These are phyloP conservation scores for Rhizopogon salebrosus DNA, from an alignment of 768 basidiomycete species.

Conservation along the genomic window DNA sequence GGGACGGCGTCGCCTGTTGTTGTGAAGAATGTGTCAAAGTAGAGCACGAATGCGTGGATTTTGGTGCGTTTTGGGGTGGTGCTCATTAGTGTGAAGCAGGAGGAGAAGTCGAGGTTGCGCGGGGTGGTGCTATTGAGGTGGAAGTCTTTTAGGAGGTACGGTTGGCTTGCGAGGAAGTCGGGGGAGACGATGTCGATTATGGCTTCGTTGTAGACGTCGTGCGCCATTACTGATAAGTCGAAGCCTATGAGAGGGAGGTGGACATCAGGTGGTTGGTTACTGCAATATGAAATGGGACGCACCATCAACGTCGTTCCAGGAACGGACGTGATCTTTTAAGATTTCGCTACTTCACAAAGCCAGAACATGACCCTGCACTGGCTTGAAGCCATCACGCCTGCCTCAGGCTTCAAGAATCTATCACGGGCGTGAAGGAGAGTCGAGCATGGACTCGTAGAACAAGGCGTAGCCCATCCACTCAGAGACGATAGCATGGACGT, in stretches of 20 bases:
- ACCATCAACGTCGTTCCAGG: conserved; percentile 94
- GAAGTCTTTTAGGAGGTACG: conserved; percentile 72
- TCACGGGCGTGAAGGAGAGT: conserved; percentile 90
- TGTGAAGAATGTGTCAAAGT: conserved; percentile 95
- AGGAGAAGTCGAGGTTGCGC: conserved; percentile 74
- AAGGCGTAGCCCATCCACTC: conserved; percentile 98
- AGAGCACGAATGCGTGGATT: conserved; percentile 77
- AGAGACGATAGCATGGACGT: conserved; percentile 92
- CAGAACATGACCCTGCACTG: conserved; percentile 84
- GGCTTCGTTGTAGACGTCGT: conserved; percentile 72
- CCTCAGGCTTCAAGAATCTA: conserved; percentile 64
- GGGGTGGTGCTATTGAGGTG: conserved; percentile 57
- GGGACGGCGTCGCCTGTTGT: conserved; percentile 48
- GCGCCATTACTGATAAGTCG: conserved; percentile 79
- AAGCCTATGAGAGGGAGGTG: conserved; percentile 77
- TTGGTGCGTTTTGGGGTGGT: conserved; percentile 56
- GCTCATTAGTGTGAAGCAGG: conserved; percentile 69
- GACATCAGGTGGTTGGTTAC: no score
- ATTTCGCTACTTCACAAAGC: conserved; percentile 70
- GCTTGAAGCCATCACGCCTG: conserved; percentile 86
- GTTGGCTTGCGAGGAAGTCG: conserved; percentile 58
- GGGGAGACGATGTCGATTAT: conserved; percentile 75
- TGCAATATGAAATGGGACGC: no score
- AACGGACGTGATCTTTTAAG: conserved; percentile 76
- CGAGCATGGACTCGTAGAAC: conserved; percentile 96